Evolutionary conservation across 2,329 filamentous ascomycete species (phyloP).

Genomic region (Hirsutella thompsonii): DNA sequence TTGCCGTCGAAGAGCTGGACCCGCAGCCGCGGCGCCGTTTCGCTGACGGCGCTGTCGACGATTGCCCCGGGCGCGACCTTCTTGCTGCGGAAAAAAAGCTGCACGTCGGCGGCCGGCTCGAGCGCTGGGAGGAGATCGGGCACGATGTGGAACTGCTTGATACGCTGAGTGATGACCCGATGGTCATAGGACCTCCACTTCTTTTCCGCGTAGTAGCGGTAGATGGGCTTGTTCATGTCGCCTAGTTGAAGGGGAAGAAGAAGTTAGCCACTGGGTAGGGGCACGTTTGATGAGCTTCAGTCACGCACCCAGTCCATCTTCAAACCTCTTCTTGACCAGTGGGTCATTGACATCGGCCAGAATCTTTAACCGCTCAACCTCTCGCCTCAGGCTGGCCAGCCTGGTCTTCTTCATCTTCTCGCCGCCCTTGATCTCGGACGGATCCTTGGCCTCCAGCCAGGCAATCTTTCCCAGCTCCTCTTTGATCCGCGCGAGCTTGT

Average conservation of each 20-base stretch:
- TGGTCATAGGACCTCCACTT: constrained; percentile 82
- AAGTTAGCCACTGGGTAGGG: no score
- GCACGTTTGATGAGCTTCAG: no score
- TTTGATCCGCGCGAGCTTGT: constrained; percentile 67
- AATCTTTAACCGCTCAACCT: constrained; percentile 73
- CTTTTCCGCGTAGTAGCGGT: constrained; percentile 73
- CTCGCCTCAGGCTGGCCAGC: constrained; percentile 54
- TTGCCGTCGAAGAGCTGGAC: constrained; percentile 79
- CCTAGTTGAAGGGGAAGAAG: constrained; percentile 33
- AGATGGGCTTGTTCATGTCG: constrained; percentile 94
- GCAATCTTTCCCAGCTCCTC: constrained; percentile 56
- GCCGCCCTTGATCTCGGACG: constrained; percentile 46
- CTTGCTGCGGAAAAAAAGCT: constrained; percentile 63
- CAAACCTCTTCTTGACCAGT: constrained; percentile 81
- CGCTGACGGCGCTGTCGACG: constrained; percentile 61
- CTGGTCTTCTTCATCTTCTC: constrained; percentile 51
- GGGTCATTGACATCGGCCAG: constrained; percentile 92
- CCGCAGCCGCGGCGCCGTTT: constrained; percentile 59
- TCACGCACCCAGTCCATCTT: constrained; percentile 70
- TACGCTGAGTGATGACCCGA: constrained; percentile 69
- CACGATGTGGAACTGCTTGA: constrained; percentile 73
- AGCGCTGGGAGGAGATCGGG: constrained; percentile 79
- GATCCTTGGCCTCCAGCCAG: constrained; percentile 46
- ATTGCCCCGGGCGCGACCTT: constrained; percentile 66
- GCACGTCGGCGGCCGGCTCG: constrained; percentile 66